phyloP scores from a whole-genome alignment of 1,284 basidiomycete species.

The Veloporphyrellus conicus region DNA sequence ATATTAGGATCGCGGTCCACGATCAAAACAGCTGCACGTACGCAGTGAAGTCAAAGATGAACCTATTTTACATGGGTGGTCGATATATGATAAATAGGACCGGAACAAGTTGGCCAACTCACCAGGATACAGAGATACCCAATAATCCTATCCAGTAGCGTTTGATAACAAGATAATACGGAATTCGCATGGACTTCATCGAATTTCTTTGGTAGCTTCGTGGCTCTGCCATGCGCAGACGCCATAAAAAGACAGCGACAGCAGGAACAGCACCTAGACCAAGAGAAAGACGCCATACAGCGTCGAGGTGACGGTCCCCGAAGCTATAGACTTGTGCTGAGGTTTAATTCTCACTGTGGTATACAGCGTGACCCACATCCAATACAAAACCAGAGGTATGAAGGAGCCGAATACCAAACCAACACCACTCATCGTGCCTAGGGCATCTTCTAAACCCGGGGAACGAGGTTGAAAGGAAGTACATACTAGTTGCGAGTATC shows the following conservation, averaged over 20 bases:
- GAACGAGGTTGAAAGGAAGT: slow-evolving; percentile 6
- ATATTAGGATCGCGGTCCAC: neutral
- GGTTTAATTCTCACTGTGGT: neutral
- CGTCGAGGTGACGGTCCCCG: slow-evolving; percentile 73
- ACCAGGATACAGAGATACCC: slow-evolving; percentile 73
- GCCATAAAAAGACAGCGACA: slow-evolving; percentile 78
- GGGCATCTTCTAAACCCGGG: slow-evolving; percentile 1
- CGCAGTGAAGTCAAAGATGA: slow-evolving; percentile 80
- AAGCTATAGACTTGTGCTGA: slow-evolving; percentile 44
- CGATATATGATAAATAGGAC: neutral
- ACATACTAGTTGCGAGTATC: slow-evolving; percentile 75
- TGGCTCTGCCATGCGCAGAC: slow-evolving; percentile 80
- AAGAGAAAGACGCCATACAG: slow-evolving; percentile 84
- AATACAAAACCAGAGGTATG: slow-evolving; percentile 78
- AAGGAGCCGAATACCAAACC: slow-evolving; percentile 84
- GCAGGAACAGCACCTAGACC: slow-evolving; percentile 87
- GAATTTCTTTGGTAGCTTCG: slow-evolving; percentile 64
- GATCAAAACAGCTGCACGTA: slow-evolving; percentile 35
- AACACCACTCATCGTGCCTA: slow-evolving; percentile 83
- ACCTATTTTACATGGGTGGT: slow-evolving; percentile 42
- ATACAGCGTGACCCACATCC: slow-evolving; percentile 59
- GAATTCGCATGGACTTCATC: slow-evolving; percentile 72
- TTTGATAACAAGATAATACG: slow-evolving; percentile 75
- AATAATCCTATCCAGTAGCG: slow-evolving; percentile 72
- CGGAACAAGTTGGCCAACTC: slow-evolving; percentile 10